These are phyloP conservation scores for Acidomyces sp. DNA, from an alignment of 495 filamentous ascomycete species.

Conservation along the genomic window DNA sequence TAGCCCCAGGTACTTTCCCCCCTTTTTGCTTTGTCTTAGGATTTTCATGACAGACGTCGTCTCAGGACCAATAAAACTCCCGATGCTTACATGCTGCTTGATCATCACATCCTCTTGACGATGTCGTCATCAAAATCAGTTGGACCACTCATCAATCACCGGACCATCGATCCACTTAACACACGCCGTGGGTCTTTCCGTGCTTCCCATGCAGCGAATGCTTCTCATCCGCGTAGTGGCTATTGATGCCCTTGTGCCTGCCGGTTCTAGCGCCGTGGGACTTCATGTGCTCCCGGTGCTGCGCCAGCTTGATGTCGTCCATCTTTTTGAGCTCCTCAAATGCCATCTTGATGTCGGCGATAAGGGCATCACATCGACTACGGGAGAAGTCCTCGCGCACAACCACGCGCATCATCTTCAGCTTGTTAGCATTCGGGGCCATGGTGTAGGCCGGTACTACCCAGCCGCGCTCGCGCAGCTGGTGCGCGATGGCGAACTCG, in stretches of 20 bases:
- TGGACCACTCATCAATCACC: not conserved
- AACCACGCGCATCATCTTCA: constrained; percentile 81
- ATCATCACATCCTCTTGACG: no score
- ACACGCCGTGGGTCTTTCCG: constrained; percentile 77
- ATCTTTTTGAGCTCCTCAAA: constrained; percentile 54
- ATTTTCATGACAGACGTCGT: no score
- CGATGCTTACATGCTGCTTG: no score
- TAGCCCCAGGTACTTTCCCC: no score
- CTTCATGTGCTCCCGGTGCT: constrained; percentile 51
- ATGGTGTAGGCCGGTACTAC: constrained; percentile 89
- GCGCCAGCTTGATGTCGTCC: constrained; percentile 53
- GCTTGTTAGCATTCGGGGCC: constrained; percentile 63
- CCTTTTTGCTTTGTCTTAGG: no score
- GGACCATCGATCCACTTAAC: constrained; percentile 35
- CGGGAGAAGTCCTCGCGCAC: constrained; percentile 79
- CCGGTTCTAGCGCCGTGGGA: constrained; percentile 42
- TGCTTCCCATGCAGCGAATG: constrained; percentile 78
- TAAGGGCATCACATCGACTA: constrained; percentile 57
- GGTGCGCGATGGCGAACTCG: constrained; percentile 57
- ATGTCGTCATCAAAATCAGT: not conserved
- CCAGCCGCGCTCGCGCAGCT: constrained; percentile 73
- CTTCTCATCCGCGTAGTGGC: constrained; percentile 59
- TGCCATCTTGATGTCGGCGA: constrained; percentile 60
- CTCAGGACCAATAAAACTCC: no score
- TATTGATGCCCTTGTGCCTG: constrained; percentile 47